A percentile compares a stretch with the other conserved stretches of the same genome.
Conservation (phyloP, 345 rosid species). For the Kernera saxatilis region DNA sequence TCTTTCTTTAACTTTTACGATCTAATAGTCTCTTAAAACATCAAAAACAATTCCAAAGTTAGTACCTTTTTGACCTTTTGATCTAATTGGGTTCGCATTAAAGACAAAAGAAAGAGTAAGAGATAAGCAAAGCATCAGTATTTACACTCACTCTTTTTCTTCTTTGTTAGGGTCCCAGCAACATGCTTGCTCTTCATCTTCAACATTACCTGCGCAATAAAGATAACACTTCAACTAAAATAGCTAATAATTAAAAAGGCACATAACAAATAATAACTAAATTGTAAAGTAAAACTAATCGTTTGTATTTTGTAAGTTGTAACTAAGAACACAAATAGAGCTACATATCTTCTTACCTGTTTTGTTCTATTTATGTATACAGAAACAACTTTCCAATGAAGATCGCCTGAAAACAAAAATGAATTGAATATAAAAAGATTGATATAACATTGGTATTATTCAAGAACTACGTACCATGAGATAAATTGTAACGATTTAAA, state of each 20-base stretch:
- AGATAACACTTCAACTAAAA: too few species aligned
- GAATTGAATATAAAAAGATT: background rate
- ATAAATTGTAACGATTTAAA: background rate
- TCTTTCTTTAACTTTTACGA: constrained; percentile 23
- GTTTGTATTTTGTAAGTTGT: too few species aligned
- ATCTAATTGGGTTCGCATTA: background rate
- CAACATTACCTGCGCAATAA: constrained; percentile 55
- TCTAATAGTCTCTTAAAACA: background rate
- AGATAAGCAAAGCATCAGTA: constrained; percentile 21
- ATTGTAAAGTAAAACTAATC: too few species aligned
- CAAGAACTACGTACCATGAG: background rate
- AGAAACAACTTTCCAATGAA: constrained; percentile 91
- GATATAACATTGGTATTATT: background rate
- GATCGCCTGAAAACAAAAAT: constrained; percentile 64
- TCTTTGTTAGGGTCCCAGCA: constrained; percentile 76
- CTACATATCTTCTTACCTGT: constrained; percentile 44
- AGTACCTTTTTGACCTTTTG: constrained; percentile 16
- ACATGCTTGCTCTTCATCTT: constrained; percentile 89
- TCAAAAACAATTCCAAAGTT: constrained; percentile 1
- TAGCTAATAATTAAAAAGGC: too few species aligned
- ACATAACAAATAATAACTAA: too few species aligned
- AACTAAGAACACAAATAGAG: background rate
- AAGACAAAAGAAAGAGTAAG: constrained; percentile 23
- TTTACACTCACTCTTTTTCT: constrained; percentile 70
- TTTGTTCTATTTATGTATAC: constrained; percentile 77